Base-by-base conservation (phyloP, 495 filamentous ascomycete genomes). In the Neurospora tetrasperma region DNA sequence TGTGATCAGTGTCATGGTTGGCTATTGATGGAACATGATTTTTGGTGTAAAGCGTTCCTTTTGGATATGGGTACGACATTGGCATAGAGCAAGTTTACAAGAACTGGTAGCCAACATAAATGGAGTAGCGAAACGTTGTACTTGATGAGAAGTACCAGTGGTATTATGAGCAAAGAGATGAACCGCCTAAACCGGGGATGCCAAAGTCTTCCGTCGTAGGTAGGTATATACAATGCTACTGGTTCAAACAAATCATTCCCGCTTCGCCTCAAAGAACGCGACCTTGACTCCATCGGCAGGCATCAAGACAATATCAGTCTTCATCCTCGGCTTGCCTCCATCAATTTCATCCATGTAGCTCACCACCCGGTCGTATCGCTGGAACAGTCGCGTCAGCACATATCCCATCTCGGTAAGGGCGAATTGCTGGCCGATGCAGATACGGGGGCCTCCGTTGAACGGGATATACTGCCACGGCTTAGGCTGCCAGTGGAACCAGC, bases 401-500 rank as follows among this genome's bases (percentile, higher is more conserved):
- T 93, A 96, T 16, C 85, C 88, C 70, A 92, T 92, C 84, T 95
- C 93, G 1, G 93, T 93, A 31, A 96, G 85, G n/a, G 93, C 93
- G 73, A 85, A 91, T 86, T 89, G 85, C 88, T 92, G 94, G 11
- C 94, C 94, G 76, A 97, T 88, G 81, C 94, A 98, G 72, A 97
- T 95, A 44, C 94, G 85, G 44, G 93, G 92, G 0, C 94, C 92
- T 27, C 91, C 91, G 75, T 93, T 93, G 80, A 96, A 95, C 2
- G 92, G 91, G 12, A 95, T 83, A 81, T 91, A 95, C 71, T 91
- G 90, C 90, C 89, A 91, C 31, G 84, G 81, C 81, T 83, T 85
- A 0, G 88, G 89, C 78, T 86, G 88, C 92, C 91, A 94, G 42
- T 73, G 70, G 48, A 82, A 85, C 94, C 94, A 97, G 38, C 93